These are phyloP conservation scores for Cicer yamashitae DNA, from an alignment of 306 rosid genomes.

Conservation along the genomic window DNA sequence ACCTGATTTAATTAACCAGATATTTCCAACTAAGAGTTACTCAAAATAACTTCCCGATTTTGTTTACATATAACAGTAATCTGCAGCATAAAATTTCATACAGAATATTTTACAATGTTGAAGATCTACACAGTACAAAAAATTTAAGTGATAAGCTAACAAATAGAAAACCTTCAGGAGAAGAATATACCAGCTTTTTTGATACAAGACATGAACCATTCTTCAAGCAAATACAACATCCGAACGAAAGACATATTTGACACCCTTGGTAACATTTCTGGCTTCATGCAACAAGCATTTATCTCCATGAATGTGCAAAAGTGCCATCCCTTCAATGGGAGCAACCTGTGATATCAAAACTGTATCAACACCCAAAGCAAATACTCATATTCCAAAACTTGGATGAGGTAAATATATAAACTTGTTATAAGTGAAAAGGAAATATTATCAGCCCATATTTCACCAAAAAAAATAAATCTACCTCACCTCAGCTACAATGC, in stretches of 20 bases:
- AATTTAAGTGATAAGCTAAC: constrained; percentile 11
- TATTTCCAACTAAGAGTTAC: not conserved
- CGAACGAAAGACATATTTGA: constrained; percentile 87
- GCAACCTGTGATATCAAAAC: constrained; percentile 61
- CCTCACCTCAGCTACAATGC: constrained; percentile 88
- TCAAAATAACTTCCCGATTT: constrained; percentile 22
- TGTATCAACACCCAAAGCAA: constrained; percentile 43
- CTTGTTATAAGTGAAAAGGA: not conserved
- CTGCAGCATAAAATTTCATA: constrained; percentile 19
- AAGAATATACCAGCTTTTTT: constrained; percentile 39
- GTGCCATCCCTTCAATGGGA: constrained; percentile 94
- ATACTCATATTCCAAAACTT: constrained; percentile 39
- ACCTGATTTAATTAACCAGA: constrained; percentile 23
- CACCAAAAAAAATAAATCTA: constrained; percentile 40
- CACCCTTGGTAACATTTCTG: constrained; percentile 78
- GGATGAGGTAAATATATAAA: not conserved
- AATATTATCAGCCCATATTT: constrained; percentile 19
- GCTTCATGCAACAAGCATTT: constrained; percentile 96
- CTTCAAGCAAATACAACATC: constrained; percentile 80
- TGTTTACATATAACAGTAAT: constrained; percentile 11
- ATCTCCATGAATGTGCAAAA: constrained; percentile 85
- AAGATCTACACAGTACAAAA: constrained; percentile 24
- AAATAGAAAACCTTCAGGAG: constrained; percentile 27
- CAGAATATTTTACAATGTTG: constrained; percentile 11
- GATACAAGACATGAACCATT: constrained; percentile 35